phyloP scores from a whole-genome alignment of 768 basidiomycete genomes.

The Tylopilus vinaceipallidus region DNA sequence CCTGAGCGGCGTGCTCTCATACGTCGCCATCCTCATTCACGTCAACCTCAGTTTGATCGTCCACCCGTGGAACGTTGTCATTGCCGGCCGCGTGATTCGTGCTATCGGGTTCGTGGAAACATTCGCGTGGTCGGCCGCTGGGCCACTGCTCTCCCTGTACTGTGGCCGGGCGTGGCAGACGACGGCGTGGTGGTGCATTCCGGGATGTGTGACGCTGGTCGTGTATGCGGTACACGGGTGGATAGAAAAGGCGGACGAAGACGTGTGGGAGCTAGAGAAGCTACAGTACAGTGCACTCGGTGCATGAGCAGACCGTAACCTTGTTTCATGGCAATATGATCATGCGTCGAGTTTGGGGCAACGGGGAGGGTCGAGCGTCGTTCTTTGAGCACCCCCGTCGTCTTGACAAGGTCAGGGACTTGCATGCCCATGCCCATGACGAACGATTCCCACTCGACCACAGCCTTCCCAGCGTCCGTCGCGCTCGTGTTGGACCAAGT shows the following conservation, averaged over 20 bases:
- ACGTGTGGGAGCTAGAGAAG: slow-evolving; percentile 48
- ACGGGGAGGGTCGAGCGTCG: background rate
- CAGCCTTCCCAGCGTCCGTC: slow-evolving; percentile 16
- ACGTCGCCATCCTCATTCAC: slow-evolving; percentile 51
- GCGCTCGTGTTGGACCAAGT: slow-evolving; percentile 18
- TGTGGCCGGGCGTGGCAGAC: slow-evolving; percentile 51
- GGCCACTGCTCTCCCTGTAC: slow-evolving; percentile 49
- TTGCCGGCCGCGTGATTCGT: slow-evolving; percentile 26
- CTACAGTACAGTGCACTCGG: slow-evolving; percentile 56
- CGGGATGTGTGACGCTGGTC: slow-evolving; percentile 41
- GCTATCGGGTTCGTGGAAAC: slow-evolving; percentile 31
- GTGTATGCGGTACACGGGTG: slow-evolving; percentile 46
- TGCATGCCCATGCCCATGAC: no score
- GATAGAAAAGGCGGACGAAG: slow-evolving; percentile 43
- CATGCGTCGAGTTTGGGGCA: background rate
- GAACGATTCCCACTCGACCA: background rate
- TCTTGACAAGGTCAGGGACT: no score
- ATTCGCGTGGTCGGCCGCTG: slow-evolving; percentile 43
- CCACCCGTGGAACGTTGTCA: slow-evolving; percentile 35
- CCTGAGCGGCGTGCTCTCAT: slow-evolving; percentile 42
- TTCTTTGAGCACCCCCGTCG: no score
- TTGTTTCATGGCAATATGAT: background rate
- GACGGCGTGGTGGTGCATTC: slow-evolving; percentile 51
- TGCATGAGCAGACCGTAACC: slow-evolving; percentile 34
- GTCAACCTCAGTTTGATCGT: slow-evolving; percentile 46